These are phyloP conservation scores for Hypomyces perniciosus DNA, from an alignment of 2,329 filamentous ascomycete genomes.

Conservation along the genomic window DNA sequence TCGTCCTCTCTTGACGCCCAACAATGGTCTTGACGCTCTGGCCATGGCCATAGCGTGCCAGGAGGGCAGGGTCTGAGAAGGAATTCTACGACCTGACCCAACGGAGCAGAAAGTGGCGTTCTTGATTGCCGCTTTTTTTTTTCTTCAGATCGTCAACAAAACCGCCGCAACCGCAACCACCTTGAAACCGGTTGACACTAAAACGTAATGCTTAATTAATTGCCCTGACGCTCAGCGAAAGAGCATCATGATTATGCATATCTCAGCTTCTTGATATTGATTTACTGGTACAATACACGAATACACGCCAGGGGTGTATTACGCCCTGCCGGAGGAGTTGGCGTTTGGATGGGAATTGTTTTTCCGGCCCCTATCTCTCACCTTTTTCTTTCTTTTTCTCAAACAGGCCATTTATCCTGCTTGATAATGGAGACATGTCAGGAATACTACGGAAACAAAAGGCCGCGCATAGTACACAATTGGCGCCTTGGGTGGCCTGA, in stretches of 20 bases:
- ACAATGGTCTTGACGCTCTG: conserved; percentile 48
- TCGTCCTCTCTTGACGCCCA: conserved; percentile 41
- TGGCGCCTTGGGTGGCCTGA: conserved; percentile 6
- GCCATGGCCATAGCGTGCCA: conserved; percentile 50
- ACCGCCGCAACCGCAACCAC: background rate
- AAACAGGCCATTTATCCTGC: background rate
- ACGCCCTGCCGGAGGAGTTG: conserved; percentile 1
- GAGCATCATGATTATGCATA: background rate
- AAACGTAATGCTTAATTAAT: background rate
- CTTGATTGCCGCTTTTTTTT: background rate
- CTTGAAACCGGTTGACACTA: background rate
- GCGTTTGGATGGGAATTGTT: conserved; percentile 8
- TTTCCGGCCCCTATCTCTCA: background rate
- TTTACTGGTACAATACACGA: background rate
- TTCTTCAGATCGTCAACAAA: background rate
- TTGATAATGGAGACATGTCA: background rate
- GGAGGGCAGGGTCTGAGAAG: conserved; percentile 27
- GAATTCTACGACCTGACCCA: background rate
- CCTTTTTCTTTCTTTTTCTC: background rate
- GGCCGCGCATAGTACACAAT: conserved; percentile 8
- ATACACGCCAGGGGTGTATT: background rate
- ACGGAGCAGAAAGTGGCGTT: background rate
- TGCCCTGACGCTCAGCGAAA: background rate
- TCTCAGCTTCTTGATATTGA: background rate
- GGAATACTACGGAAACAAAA: conserved; percentile 1